Base-by-base conservation (phyloP, 176 grass and related monocot species). In the Carex myosuroides region DNA sequence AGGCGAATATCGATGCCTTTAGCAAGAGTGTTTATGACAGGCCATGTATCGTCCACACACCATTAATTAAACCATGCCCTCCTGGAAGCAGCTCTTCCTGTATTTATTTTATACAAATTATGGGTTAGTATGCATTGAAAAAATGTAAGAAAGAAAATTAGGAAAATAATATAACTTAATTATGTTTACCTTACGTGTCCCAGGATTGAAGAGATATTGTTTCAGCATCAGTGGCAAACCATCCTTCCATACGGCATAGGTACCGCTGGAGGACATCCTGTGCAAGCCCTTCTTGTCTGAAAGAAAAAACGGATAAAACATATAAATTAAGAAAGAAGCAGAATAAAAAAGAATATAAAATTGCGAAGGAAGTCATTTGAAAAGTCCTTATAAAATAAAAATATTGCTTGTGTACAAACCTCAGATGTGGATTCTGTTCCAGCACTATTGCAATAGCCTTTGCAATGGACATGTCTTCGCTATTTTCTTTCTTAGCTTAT, bases 1-100 rank as follows among this genome's bases (percentile, higher is more conserved):
- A 95, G 89, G 1, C 91, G 93, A 64, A 98, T 92, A 92, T 98
- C 96, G 71, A 98, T 85, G 75, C 96, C 96, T 89, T 95, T 95
- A 5, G 96, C 91, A 24, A 98, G 88, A 54, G 96, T 95, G 86
- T 98, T 93, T 85, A 98, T 98, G 74, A 98, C 88, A 4, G 96
- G 96, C 22, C 89, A n/a, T 89, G 85, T 98, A 98, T n/a, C n/a
- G n/a, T 72, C 96, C 96, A 85, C 89, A 93, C 65, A 98, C 93
- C 96, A 98, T 98, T 33, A 33, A 99, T 99, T 83, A 99, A 92
- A 29, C 93, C 96, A 88, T 99, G 96, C 37, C 96, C 96, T 85
- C 96, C 96, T 74, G 96, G 96, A 63, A 99, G 96, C 77, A 99
- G 74, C 64, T 90, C 96, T 85, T 99, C 96, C 96, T 99, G 83